Percentiles rank a stretch among this genome's conserved stretches.
Conservation (phyloP, 2,329 filamentous ascomycete genomes). For the Cercospora zeae-maydis region DNA sequence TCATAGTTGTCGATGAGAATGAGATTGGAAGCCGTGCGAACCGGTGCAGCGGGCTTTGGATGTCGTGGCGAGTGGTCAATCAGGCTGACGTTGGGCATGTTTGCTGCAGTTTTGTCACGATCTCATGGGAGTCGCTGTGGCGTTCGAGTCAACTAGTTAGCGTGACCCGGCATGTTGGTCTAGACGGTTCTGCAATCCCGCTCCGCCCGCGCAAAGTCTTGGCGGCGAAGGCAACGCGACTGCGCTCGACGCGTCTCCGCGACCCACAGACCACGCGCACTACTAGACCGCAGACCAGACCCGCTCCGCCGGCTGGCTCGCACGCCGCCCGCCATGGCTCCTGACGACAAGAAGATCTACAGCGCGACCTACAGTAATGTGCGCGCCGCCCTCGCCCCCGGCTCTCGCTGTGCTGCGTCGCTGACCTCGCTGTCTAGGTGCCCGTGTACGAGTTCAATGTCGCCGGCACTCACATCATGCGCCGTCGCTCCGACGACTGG, state of each 20-base stretch:
- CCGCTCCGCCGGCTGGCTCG: constrained; percentile 2
- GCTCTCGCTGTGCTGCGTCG: neutral
- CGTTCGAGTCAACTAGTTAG: neutral
- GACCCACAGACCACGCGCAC: constrained; percentile 1
- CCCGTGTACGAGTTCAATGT: constrained; percentile 94
- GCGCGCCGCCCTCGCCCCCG: constrained; percentile 10
- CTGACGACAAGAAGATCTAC: constrained; percentile 50
- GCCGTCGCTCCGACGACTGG: constrained; percentile 88
- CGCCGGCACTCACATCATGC: constrained; percentile 90
- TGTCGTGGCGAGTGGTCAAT: constrained; percentile 86
- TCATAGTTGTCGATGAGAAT: constrained; percentile 99
- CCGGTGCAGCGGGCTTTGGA: constrained; percentile 66
- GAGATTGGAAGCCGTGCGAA: constrained; percentile 81
- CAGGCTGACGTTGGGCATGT: constrained; percentile 40
- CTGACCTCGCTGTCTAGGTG: constrained; percentile 55
- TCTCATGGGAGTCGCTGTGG: neutral
- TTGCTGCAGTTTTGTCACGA: neutral
- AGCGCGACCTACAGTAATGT: constrained; percentile 60
- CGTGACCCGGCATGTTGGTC: neutral
- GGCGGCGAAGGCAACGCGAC: neutral
- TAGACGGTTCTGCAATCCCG: neutral
- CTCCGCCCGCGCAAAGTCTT: neutral
- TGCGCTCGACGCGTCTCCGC: neutral
- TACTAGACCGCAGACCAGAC: neutral
- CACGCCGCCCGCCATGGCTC: constrained; percentile 18